Evolutionary conservation across 768 basidiomycete genomes (phyloP), one percentile per base, ranked within the genome.

Genomic region (Trametes cubensis): DNA sequence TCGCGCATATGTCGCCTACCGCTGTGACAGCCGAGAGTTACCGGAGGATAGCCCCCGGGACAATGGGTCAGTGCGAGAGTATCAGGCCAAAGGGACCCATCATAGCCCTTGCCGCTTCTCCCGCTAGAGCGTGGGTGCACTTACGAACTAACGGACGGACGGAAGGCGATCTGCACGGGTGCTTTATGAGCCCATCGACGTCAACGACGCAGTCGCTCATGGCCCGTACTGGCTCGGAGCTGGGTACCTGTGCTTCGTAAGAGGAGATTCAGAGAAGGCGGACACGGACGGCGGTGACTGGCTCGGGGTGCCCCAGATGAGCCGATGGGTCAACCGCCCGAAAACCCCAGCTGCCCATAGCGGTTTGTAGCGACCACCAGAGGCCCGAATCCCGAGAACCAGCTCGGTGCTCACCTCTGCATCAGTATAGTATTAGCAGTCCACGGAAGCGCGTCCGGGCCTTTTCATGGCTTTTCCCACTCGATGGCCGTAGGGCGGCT

Each of bases 1-100:
- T 45, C 55, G 55, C 55, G 48, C 11, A 6, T 34, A 34, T 34
- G 10, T 34, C 34, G 34, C 28, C 34, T 47, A 55, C 47, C 40
- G 52, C 39, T 41, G 28, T 51, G 48, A 46, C 61, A 62, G 55
- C 61, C 61, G 61, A 62, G 30, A 38, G 42, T 58, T 62, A 49
- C 61, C 61, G 61, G 61, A 39, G 44, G 47, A 55, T 26, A 6
- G 23, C 46, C 25, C 23, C 30, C 34, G 10, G 34, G 34, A 10
- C 34, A 34, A 11, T 34, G 34, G 34, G 34, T 6, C 34, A 2
- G 34, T 11, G 34, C 6, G 34, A 34, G 6, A 7, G 34, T 34
- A n/a, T n/a, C n/a, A 10, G 34, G 34, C 34, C 34, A 6, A 34
- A 2, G 11, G 34, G 14, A 28, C 28, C 46, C 38, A 23, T 34